Percentiles rank a stretch among this genome's conserved stretches.
Evolutionary conservation across 2,329 filamentous ascomycete genomes (phyloP).

Genomic region (Fusarium guadeloupense): DNA sequence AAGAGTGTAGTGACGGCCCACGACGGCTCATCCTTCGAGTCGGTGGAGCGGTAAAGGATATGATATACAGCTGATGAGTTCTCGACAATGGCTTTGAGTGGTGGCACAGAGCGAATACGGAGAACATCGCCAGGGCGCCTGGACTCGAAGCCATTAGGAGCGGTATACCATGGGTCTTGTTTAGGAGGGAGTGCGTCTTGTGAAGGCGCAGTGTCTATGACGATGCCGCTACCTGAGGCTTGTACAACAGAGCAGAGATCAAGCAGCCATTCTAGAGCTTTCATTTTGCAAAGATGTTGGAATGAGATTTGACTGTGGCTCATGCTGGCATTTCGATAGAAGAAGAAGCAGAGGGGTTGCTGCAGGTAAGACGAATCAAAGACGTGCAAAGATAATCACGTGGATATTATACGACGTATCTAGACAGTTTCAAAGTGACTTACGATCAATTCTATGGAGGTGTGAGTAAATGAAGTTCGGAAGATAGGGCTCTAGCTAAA

Average conservation of each 20-base stretch:
- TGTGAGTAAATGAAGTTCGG: too few species aligned
- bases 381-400: too few species aligned
- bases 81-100: constrained; percentile 23
- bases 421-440: too few species aligned
- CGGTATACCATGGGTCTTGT: constrained; percentile 18
- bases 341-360: too few species aligned
- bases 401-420: too few species aligned
- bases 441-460: too few species aligned
- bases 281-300: too few species aligned
- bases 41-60: constrained; percentile 52
- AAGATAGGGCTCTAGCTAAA: too few species aligned
- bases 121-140: constrained; percentile 26
- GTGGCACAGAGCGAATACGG: constrained; percentile 22
- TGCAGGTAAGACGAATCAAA: too few species aligned
- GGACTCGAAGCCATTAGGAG: constrained; percentile 1
- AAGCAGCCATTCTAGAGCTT: too few species aligned
- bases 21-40: constrained; percentile 46
- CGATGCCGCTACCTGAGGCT: accelerated
- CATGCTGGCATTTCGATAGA: too few species aligned
- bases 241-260: not conserved
- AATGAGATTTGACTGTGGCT: too few species aligned
- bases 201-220: not conserved
- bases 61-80: constrained; percentile 42
- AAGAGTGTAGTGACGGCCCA: constrained; percentile 54
- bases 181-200: constrained; percentile 2